These are phyloP conservation scores for Nicotiana benthamiana DNA, from an alignment of 257 asterid species.

Conservation along the genomic window DNA sequence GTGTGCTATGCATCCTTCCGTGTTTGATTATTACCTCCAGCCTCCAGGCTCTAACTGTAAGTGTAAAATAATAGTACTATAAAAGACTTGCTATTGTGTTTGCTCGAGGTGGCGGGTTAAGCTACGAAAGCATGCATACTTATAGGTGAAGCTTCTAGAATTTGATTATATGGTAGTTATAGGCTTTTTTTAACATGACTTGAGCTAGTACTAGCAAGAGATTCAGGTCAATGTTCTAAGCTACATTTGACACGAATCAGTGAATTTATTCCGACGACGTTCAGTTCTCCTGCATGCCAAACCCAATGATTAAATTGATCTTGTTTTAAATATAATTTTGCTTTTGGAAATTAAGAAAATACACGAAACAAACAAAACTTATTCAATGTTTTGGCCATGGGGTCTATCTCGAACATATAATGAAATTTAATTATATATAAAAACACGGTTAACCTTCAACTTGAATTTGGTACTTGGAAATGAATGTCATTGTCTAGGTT, in stretches of 20 bases:
- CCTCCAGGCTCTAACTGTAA: neutral
- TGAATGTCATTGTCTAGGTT: neutral
- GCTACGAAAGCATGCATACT: neutral
- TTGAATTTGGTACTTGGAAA: neutral
- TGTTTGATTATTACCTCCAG: neutral
- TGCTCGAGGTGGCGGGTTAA: neutral
- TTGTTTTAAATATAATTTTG: neutral
- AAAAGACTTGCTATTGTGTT: neutral
- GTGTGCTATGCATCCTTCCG: neutral
- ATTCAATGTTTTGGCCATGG: neutral
- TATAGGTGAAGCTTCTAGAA: neutral
- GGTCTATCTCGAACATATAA: neutral
- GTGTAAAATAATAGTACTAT: neutral
- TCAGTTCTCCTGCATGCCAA: neutral
- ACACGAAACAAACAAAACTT: neutral
- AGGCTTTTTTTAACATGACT: neutral
- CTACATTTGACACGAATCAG: neutral
- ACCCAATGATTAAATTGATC: neutral
- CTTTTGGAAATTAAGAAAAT: neutral
- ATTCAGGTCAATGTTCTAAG: neutral
- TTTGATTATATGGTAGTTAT: neutral
- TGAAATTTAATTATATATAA: neutral
- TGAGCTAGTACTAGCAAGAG: neutral
- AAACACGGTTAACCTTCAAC: constrained; percentile 3
- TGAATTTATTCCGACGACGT: neutral